Base-by-base conservation (phyloP, 345 rosid genomes). In the Linum lewisii region DNA sequence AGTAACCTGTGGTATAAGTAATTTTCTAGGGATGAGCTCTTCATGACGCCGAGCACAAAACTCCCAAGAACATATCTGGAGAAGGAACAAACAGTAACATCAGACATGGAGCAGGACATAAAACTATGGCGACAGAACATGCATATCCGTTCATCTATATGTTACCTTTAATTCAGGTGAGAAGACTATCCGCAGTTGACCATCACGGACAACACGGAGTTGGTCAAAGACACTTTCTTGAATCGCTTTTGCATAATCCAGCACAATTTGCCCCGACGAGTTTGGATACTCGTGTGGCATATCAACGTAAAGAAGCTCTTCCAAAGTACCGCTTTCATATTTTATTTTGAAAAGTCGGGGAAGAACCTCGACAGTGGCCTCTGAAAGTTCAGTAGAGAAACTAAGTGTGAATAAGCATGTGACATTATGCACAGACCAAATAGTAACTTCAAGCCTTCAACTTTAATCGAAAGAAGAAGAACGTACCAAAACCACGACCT, bases 171-270 rank as follows among this genome's bases (percentile, higher is more conserved):
- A 82, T 58, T 90, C 95, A 56, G 95, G 88, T 52, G 99, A 85
- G 76, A 93, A 89, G 72, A 93, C 90, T 58, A 93, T 82, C 59
- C 95, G 89, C 47, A 93, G 86, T 63, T 85, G 99, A 66, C 99
- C 97, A 75, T 89, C 97, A 74, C 99, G 99, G 53, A 90, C 99
- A 66, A 93, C 97, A 45, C 99, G 95, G 42, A 93, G 97, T 72
- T 89, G 95, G 78, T 93, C 96, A 78, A 89, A 93, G 56, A 93
- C 99, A 77, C 99, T 93, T 78, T 93, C 99, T 68, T 93, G 99
- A 60, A 87, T 89, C 26, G 99, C 97, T 84, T 93, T 93, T 61
- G 99, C 99, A 69, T 93, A 93, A 66, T 89, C 99, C 76, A 93
- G 69, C 19, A 93, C 96, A 67, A 93, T 89, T 72, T 93, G 97